Conservation (phyloP, 768 basidiomycete genomes). For the Calocybe cyanea region DNA sequence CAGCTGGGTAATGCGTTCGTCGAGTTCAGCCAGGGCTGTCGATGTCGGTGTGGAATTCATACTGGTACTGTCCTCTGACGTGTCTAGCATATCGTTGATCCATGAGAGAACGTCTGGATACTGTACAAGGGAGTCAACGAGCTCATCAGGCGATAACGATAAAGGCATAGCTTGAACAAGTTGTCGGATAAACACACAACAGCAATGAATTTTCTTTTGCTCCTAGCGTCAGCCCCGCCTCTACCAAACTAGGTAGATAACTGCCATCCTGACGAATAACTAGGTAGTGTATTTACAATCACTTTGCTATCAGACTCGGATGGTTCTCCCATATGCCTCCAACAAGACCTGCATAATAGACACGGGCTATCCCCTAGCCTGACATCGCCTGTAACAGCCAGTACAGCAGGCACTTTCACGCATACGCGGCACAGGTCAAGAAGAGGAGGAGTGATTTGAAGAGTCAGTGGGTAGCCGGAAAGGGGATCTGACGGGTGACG, state of each 20-base stretch:
- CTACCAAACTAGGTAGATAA: too few species aligned
- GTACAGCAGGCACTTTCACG: constrained; percentile 62
- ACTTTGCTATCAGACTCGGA: constrained; percentile 33
- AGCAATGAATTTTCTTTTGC: too few species aligned
- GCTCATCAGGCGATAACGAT: constrained; percentile 36
- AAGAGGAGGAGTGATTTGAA: constrained; percentile 59
- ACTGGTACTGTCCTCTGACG: constrained; percentile 27
- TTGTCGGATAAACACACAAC: too few species aligned
- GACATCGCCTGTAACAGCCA: constrained; percentile 66
- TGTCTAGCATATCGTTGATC: constrained; percentile 62
- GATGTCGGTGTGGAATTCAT: constrained; percentile 16
- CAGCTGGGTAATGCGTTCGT: constrained; percentile 71
- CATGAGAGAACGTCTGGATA: constrained; percentile 63
- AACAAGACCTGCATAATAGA: constrained; percentile 68
- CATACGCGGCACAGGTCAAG: constrained; percentile 68
- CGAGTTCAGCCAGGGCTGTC: constrained; percentile 48
- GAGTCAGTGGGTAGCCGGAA: constrained; percentile 62
- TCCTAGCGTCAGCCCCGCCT: too few species aligned
- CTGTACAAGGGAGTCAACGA: constrained; percentile 53
- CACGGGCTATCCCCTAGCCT: constrained; percentile 79
- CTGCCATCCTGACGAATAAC: constrained; percentile 23
- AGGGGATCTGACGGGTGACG: constrained; percentile 53
- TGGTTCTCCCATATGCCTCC: constrained; percentile 63
- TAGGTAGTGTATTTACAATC: constrained; percentile 50
- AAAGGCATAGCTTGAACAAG: constrained; percentile 25